phyloP scores from a whole-genome alignment of 495 filamentous ascomycete species.

The Antarctomyces pellizariae region DNA sequence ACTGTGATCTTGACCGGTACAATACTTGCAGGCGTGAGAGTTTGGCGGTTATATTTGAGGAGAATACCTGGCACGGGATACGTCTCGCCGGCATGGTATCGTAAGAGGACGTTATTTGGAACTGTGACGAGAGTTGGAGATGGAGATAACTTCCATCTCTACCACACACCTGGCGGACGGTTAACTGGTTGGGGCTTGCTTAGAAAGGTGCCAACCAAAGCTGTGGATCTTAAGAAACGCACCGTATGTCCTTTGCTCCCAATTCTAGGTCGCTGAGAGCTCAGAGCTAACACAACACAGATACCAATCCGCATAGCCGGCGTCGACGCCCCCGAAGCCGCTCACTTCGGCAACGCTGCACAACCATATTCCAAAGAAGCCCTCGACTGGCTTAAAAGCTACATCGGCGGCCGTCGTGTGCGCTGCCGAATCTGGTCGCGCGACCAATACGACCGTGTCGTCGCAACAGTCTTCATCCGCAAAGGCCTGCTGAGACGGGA shows the following conservation, averaged over 20 bases:
- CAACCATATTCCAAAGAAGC: slow-evolving; percentile 72
- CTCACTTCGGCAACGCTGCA: slow-evolving; percentile 72
- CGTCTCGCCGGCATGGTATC: slow-evolving; percentile 45
- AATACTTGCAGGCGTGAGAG: slow-evolving; percentile 29
- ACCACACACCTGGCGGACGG: slow-evolving; percentile 78
- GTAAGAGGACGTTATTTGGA: slow-evolving; percentile 53
- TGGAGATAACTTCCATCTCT: slow-evolving; percentile 83
- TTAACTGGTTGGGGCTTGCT: slow-evolving; percentile 82
- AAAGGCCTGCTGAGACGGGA: slow-evolving; percentile 38
- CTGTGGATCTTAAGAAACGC: slow-evolving; percentile 41
- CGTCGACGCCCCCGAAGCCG: slow-evolving; percentile 75
- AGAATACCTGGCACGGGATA: slow-evolving; percentile 52
- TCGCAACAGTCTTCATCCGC: slow-evolving; percentile 64
- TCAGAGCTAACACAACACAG: slow-evolving; percentile 15
- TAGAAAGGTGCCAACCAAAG: slow-evolving; percentile 43
- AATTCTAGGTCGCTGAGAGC: background rate
- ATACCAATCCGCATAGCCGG: slow-evolving; percentile 78
- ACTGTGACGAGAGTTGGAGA: slow-evolving; percentile 85
- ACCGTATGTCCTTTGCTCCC: slow-evolving; percentile 32
- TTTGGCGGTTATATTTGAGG: slow-evolving; percentile 56
- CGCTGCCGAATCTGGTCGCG: slow-evolving; percentile 56
- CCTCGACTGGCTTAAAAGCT: slow-evolving; percentile 46
- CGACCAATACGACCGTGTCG: slow-evolving; percentile 83
- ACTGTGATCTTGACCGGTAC: slow-evolving; percentile 45
- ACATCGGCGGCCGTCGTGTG: slow-evolving; percentile 50